A percentile compares a stretch with the other conserved stretches of the same genome.
Conservation (phyloP, 2,329 filamentous ascomycete genomes). For the Botrytis fabae region DNA sequence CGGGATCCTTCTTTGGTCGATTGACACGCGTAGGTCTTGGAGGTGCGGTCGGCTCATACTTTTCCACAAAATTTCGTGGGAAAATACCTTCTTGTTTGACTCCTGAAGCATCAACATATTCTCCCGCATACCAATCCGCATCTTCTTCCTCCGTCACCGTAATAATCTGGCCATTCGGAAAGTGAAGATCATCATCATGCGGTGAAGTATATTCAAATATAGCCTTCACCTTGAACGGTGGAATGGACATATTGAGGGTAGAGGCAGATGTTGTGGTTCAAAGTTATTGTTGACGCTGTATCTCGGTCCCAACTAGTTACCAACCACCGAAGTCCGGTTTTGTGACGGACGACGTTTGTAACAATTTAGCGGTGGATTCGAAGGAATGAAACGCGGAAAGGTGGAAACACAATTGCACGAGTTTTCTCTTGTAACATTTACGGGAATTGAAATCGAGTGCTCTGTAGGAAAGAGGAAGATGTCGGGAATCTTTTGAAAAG, state of each 20-base stretch:
- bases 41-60: conserved; percentile 87
- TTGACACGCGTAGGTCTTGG: conserved; percentile 74
- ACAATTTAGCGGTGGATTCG: conserved; percentile 13
- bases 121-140: conserved; percentile 88
- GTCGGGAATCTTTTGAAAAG: conserved; percentile 25
- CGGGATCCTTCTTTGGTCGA: conserved; percentile 61
- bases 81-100: conserved; percentile 82
- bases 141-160: conserved; percentile 92
- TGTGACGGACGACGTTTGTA: conserved; percentile 17
- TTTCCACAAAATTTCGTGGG: conserved; percentile 95
- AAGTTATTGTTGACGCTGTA: conserved; percentile 20
- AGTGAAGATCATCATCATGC: conserved; percentile 94
- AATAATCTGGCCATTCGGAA: conserved; percentile 82
- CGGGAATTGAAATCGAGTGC: conserved; percentile 24
- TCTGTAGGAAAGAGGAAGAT: conserved; percentile 20
- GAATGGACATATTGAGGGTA: conserved; percentile 59
- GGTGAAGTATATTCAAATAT: conserved; percentile 90
- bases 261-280: background rate
- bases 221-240: conserved; percentile 90
- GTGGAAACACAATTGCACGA: conserved; percentile 12
- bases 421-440: background rate
- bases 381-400: background rate
- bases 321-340: conserved; percentile 34
- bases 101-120: conserved; percentile 78
- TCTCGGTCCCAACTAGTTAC: conserved; percentile 20